phyloP scores from a whole-genome alignment of 2,329 filamentous ascomycete species.

The Ophiostoma ips region DNA sequence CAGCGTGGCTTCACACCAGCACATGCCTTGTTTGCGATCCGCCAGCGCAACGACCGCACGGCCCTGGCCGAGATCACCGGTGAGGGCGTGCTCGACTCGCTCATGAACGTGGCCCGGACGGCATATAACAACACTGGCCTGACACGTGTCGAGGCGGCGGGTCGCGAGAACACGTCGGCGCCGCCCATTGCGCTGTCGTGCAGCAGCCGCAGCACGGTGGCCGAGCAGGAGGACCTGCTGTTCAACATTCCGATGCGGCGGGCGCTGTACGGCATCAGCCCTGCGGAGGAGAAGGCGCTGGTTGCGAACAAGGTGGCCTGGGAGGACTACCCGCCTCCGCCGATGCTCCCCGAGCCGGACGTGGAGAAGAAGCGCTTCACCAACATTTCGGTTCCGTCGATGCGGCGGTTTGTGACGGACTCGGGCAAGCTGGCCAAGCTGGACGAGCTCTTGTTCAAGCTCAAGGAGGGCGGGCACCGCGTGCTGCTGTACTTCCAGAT shows the following conservation, averaged over 20 bases:
- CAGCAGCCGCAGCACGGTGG: slow-evolving; percentile 47
- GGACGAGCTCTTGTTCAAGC: slow-evolving; percentile 70
- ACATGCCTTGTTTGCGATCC: slow-evolving; percentile 72
- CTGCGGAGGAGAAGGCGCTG: slow-evolving; percentile 57
- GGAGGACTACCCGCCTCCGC: slow-evolving; percentile 45
- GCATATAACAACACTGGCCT: slow-evolving; percentile 59
- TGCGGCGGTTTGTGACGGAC: slow-evolving; percentile 95
- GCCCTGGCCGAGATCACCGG: slow-evolving; percentile 55
- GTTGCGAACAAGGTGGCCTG: slow-evolving; percentile 59
- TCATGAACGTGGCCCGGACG: slow-evolving; percentile 65
- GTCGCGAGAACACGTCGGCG: slow-evolving; percentile 63
- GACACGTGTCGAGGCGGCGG: slow-evolving; percentile 66
- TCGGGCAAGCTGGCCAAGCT: slow-evolving; percentile 90
- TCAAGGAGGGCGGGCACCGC: slow-evolving; percentile 86
- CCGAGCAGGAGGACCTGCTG: slow-evolving; percentile 57
- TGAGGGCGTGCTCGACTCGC: slow-evolving; percentile 56
- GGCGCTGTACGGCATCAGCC: slow-evolving; percentile 53
- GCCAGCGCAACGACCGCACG: slow-evolving; percentile 50
- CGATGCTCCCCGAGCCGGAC: slow-evolving; percentile 63
- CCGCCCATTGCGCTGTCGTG: slow-evolving; percentile 75
- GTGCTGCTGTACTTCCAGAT: slow-evolving; percentile 99
- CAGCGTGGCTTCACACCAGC: slow-evolving; percentile 49
- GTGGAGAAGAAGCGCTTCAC: slow-evolving; percentile 76
- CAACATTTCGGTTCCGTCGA: slow-evolving; percentile 84
- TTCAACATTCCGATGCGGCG: slow-evolving; percentile 70